These are phyloP conservation scores for Arachis monticola DNA, from an alignment of 331 rosid species.

Conservation along the genomic window DNA sequence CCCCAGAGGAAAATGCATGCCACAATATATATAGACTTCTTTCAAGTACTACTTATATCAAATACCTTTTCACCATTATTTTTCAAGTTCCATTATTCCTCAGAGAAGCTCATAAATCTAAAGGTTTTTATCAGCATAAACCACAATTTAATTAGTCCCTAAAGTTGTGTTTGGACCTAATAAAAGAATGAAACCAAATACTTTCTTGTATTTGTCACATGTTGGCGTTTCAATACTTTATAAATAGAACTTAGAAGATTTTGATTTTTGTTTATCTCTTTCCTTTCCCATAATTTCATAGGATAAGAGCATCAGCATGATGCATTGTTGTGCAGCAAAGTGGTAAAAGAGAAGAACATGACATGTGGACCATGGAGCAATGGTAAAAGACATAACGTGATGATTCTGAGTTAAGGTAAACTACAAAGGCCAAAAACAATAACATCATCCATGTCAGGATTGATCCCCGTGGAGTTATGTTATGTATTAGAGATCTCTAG, in stretches of 20 bases:
- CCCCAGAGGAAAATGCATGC: constrained; percentile 24
- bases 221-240: too few species aligned
- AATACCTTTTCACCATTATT: constrained; percentile 16
- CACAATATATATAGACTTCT: constrained; percentile 32
- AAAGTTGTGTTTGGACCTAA: too few species aligned
- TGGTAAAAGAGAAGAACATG: constrained; percentile 25
- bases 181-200: too few species aligned
- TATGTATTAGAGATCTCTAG: constrained; percentile 24
- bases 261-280: too few species aligned
- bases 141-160: too few species aligned
- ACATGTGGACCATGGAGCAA: constrained; percentile 36
- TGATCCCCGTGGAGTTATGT: constrained; percentile 31
- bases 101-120: constrained; percentile 8
- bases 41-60: constrained; percentile 15
- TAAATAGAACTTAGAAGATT: too few species aligned
- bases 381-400: constrained; percentile 35
- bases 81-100: constrained; percentile 21
- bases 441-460: constrained; percentile 41
- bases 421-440: constrained; percentile 48
- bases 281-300: not conserved
- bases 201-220: too few species aligned
- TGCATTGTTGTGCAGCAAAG: constrained; percentile 34
- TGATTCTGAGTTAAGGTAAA: constrained; percentile 40
- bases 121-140: not conserved
- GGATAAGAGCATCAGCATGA: not conserved